Percentiles rank a stretch among this genome's conserved stretches.
Conservation (phyloP, 495 filamentous ascomycete species). For the Bathelium albidoporum region DNA sequence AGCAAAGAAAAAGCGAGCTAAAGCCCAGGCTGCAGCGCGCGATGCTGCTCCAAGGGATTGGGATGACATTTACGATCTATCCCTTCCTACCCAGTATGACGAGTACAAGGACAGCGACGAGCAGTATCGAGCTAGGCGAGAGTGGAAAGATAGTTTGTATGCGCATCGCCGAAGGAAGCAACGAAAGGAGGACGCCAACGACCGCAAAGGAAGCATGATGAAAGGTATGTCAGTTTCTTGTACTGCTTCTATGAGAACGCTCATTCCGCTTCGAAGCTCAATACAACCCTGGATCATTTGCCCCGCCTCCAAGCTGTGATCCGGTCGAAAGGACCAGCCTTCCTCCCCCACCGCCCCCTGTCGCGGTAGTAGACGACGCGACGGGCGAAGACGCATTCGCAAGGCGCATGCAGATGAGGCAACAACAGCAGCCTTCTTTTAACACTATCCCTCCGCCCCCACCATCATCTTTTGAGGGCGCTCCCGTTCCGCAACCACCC, state of each 20-base stretch:
- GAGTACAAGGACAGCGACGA: conserved; percentile 84
- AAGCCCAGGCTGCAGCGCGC: conserved; percentile 53
- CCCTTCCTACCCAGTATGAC: conserved; percentile 72
- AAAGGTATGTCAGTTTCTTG: not conserved
- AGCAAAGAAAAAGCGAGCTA: conserved; percentile 84
- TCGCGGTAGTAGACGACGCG: conserved; percentile 11
- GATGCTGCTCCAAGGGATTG: conserved; percentile 44
- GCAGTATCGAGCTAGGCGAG: conserved; percentile 62
- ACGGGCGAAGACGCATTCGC: conserved; percentile 27
- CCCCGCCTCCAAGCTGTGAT: not conserved
- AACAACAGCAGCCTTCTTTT: conserved; percentile 15
- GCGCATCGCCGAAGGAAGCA: conserved; percentile 50
- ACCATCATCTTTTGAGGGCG: conserved; percentile 15
- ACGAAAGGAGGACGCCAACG: not conserved
- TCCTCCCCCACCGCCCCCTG: not conserved
- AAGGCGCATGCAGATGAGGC: conserved; percentile 46
- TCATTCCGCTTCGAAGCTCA: not conserved
- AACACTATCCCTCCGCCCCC: conserved; percentile 15
- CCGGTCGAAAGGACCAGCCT: not conserved
- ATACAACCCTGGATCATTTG: conserved; percentile 8
- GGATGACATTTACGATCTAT: conserved; percentile 88
- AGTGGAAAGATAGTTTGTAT: conserved; percentile 84
- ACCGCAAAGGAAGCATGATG: not conserved
- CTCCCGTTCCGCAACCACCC: conserved; percentile 28
- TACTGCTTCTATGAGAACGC: not conserved